Conservation (phyloP, 208 protist genomes). For the Trypanosoma theileri region DNA sequence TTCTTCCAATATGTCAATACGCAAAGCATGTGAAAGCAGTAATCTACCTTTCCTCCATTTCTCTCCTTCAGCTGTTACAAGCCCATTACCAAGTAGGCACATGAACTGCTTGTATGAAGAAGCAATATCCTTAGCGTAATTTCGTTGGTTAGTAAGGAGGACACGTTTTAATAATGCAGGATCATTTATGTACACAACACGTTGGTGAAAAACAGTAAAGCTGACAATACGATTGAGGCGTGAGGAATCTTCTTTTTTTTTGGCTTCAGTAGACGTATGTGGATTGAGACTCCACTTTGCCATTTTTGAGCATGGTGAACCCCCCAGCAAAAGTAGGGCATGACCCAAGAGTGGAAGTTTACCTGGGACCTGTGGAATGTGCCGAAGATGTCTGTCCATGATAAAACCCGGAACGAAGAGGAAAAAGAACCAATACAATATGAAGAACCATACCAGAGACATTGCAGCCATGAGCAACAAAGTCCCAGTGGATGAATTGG, state of each 20-base stretch:
- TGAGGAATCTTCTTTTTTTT: constrained; percentile 14
- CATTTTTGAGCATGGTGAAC: constrained; percentile 81
- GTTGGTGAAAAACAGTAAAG: constrained; percentile 78
- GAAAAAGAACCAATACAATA: constrained; percentile 55
- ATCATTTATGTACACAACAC: constrained; percentile 84
- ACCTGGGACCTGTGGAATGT: constrained; percentile 63
- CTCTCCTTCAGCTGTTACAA: constrained; percentile 85
- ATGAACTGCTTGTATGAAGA: constrained; percentile 90
- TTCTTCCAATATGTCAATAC: constrained; percentile 86
- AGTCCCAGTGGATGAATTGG: neutral
- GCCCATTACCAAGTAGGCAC: constrained; percentile 85
- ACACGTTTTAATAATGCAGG: constrained; percentile 80
- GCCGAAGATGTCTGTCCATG: constrained; percentile 66
- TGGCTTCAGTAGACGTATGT: constrained; percentile 22
- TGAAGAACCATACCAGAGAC: constrained; percentile 24
- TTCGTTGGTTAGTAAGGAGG: constrained; percentile 81
- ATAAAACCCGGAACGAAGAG: constrained; percentile 50
- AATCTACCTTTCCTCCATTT: constrained; percentile 86
- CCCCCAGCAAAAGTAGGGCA: constrained; percentile 60
- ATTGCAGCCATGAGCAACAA: constrained; percentile 15
- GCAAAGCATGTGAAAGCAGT: constrained; percentile 78
- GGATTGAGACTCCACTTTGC: constrained; percentile 72
- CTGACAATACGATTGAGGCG: constrained; percentile 51
- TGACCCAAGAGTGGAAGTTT: constrained; percentile 76
- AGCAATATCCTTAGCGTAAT: constrained; percentile 82